Conservation (phyloP, 2,329 filamentous ascomycete genomes). For the Fusarium robinianum region DNA sequence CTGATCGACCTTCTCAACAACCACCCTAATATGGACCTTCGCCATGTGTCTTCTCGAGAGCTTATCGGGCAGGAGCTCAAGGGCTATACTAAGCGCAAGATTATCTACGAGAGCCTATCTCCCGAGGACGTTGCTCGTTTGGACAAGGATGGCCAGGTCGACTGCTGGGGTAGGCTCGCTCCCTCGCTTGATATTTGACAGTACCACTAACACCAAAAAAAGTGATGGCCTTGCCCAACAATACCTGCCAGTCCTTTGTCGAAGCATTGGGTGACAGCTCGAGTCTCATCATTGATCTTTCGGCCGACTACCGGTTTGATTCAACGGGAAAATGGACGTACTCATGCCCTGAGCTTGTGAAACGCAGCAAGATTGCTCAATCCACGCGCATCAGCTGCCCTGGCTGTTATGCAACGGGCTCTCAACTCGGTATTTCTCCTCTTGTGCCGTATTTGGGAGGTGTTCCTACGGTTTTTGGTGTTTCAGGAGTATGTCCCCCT, state of each 20-base stretch:
- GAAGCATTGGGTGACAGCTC: constrained; percentile 71
- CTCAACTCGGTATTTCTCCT: constrained; percentile 86
- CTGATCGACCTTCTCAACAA: constrained; percentile 84
- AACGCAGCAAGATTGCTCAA: constrained; percentile 74
- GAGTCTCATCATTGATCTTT: constrained; percentile 88
- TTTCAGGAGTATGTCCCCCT: too few species aligned
- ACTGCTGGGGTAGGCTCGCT: too few species aligned
- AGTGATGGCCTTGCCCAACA: constrained; percentile 96
- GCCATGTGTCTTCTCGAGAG: constrained; percentile 91
- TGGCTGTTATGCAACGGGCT: constrained; percentile 92
- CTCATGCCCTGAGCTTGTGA: constrained; percentile 83
- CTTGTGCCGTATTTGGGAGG: constrained; percentile 76
- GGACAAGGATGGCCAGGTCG: constrained; percentile 81
- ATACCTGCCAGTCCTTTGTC: constrained; percentile 91
- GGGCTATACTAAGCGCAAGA: constrained; percentile 88
- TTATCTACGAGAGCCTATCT: constrained; percentile 88
- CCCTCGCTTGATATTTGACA: too few species aligned
- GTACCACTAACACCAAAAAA: too few species aligned
- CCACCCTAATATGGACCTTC: constrained; percentile 88
- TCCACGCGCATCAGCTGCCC: constrained; percentile 88
- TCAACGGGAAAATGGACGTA: constrained; percentile 67
- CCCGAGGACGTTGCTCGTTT: constrained; percentile 85
- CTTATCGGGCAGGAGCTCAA: constrained; percentile 83
- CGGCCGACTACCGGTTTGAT: constrained; percentile 95
- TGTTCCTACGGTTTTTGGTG: constrained; percentile 82